phyloP scores from a whole-genome alignment of 1,284 basidiomycete species.

The Puccinia triticina region DNA sequence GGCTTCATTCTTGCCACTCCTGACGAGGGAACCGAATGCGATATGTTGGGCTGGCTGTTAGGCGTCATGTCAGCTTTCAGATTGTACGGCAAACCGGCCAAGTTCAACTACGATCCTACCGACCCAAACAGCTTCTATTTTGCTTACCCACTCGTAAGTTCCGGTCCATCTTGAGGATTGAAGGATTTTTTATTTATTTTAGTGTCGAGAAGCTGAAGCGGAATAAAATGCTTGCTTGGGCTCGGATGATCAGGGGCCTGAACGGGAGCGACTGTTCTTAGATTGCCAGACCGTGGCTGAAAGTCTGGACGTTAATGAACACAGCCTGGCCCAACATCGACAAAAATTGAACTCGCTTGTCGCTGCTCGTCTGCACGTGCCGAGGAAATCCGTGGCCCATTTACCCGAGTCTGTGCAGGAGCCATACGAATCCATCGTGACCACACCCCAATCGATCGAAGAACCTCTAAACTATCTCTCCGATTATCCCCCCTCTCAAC shows the following conservation, averaged over 20 bases:
- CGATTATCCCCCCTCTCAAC: constrained; percentile 54
- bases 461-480: background rate
- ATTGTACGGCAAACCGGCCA: constrained; percentile 57
- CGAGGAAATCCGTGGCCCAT: constrained; percentile 40
- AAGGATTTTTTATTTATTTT: background rate
- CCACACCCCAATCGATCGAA: background rate
- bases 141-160: constrained; percentile 48
- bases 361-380: constrained; percentile 68
- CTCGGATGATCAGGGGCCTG: constrained; percentile 59
- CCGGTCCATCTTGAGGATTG: background rate
- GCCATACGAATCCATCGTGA: constrained; percentile 6
- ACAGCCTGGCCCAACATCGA: constrained; percentile 72
- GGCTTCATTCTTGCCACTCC: constrained; percentile 88
- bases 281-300: constrained; percentile 78
- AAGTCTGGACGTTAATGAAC: constrained; percentile 75
- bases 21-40: constrained; percentile 66
- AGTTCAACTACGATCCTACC: constrained; percentile 57
- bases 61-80: constrained; percentile 62
- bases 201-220: constrained; percentile 57
- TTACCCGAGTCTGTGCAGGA: constrained; percentile 8
- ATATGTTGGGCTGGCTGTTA: constrained; percentile 93
- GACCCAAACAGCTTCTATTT: constrained; percentile 53
- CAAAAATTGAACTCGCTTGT: constrained; percentile 69
- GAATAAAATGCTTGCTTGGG: constrained; percentile 54
- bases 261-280: constrained; percentile 73